Evolutionary conservation across 202 grass and related monocot genomes (phyloP).

Genomic region (Zizania palustris): DNA sequence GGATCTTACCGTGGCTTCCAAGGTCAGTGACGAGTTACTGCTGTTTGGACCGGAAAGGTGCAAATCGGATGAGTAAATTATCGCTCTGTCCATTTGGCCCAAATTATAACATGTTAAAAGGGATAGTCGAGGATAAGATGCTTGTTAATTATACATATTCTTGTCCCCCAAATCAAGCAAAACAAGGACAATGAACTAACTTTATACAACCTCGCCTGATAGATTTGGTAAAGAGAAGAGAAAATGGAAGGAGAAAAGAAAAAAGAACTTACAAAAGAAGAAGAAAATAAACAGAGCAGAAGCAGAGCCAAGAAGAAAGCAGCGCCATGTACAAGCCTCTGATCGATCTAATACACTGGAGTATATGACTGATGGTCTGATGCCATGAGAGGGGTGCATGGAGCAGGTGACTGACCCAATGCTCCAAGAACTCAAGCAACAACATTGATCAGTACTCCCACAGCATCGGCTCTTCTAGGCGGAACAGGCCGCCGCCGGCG

Average conservation of each 20-base stretch:
- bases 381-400: not conserved
- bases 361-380: conserved; percentile 30
- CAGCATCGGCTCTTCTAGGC: conserved; percentile 75
- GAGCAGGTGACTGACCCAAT: not conserved
- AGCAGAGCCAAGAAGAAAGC: not conserved
- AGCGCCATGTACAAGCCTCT: conserved; percentile 42
- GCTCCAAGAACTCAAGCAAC: not conserved
- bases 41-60: not conserved
- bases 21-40: no score
- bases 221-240: conserved; percentile 34
- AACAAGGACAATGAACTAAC: conserved; percentile 3
- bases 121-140: conserved; percentile 44
- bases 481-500: conserved; percentile 49
- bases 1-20: conserved; percentile 15
- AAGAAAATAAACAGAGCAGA: not conserved
- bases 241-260: not conserved
- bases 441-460: conserved; percentile 74
- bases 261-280: not conserved
- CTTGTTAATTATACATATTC: conserved; percentile 61
- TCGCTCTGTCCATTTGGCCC: conserved; percentile 33
- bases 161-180: conserved; percentile 60
- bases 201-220: conserved; percentile 44
- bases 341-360: conserved; percentile 13
- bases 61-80: not conserved
- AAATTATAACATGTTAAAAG: conserved; percentile 37